A percentile compares a stretch with the other conserved stretches of the same genome.
These are phyloP conservation scores for Vaccinium vitisidaea DNA, from an alignment of 148 eudicot genomes.

Conservation along the genomic window DNA sequence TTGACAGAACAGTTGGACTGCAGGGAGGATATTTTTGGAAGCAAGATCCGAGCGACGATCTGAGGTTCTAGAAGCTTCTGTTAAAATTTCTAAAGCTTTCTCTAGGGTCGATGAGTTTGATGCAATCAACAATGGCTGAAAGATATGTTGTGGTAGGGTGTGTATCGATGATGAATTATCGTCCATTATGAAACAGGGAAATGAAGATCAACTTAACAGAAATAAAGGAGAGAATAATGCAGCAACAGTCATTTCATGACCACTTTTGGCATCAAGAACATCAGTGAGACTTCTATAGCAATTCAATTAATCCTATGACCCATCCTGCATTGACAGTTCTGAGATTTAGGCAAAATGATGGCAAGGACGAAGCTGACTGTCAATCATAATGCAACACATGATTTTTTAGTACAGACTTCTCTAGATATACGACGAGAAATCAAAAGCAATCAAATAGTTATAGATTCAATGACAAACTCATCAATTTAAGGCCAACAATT, in stretches of 20 bases:
- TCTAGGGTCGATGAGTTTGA: slow-evolving; percentile 43
- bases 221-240: neutral
- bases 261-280: slow-evolving; percentile 3
- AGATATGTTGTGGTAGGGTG: slow-evolving; percentile 36
- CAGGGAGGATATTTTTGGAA: slow-evolving; percentile 33
- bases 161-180: slow-evolving; percentile 18
- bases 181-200: slow-evolving; percentile 29
- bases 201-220: neutral
- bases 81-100: slow-evolving; percentile 48
- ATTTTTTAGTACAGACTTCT: neutral
- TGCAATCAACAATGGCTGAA: slow-evolving; percentile 37
- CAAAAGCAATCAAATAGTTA: neutral
- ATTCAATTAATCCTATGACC: neutral
- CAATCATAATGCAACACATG: neutral
- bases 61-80: slow-evolving; percentile 41
- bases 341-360: neutral
- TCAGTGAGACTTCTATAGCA: neutral
- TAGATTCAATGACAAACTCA: neutral
- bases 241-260: slow-evolving; percentile 10
- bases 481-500: neutral
- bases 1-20: slow-evolving; percentile 49
- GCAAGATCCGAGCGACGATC: slow-evolving; percentile 71
- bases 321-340: slow-evolving; percentile 9
- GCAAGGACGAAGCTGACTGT: neutral
- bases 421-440: neutral